Evolutionary conservation across 2,329 filamentous ascomycete genomes (phyloP).

Genomic region (Talaromyces piceae): DNA sequence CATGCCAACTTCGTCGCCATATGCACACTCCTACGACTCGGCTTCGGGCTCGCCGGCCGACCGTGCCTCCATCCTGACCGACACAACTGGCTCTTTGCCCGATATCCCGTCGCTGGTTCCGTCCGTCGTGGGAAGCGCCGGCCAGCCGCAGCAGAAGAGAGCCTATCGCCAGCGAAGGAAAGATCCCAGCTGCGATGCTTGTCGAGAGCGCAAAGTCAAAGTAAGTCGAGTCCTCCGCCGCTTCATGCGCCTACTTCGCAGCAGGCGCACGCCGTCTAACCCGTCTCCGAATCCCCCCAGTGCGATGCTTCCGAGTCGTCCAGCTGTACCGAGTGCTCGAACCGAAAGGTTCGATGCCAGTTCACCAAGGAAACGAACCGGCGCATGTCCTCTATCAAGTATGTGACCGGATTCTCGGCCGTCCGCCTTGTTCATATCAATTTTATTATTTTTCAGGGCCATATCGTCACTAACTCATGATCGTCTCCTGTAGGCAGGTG

Average conservation of each 20-base stretch:
- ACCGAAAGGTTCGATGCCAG: constrained; percentile 92
- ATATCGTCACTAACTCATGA: background rate
- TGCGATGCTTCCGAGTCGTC: constrained; percentile 95
- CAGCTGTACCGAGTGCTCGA: constrained; percentile 95
- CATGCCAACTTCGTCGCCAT: constrained; percentile 21
- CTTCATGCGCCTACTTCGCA: background rate
- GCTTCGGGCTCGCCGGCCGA: constrained; percentile 34
- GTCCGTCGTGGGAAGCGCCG: constrained; percentile 34
- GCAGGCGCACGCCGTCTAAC: background rate
- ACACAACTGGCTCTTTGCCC: constrained; percentile 33
- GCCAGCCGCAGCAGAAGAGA: constrained; percentile 70
- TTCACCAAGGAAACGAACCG: constrained; percentile 99
- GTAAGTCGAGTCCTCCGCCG: constrained; percentile 23
- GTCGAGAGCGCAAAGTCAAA: constrained; percentile 71
- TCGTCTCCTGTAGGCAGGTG: constrained; percentile 53
- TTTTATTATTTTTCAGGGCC: constrained; percentile 1
- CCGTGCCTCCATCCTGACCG: constrained; percentile 27
- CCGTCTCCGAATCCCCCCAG: constrained; percentile 28
- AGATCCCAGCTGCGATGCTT: constrained; percentile 95
- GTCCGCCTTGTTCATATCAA: constrained; percentile 1
- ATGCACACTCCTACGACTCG: constrained; percentile 34
- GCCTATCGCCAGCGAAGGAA: constrained; percentile 93
- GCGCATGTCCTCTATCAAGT: constrained; percentile 97
- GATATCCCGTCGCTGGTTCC: constrained; percentile 24
- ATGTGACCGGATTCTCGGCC: too few relatives aligned